These are phyloP conservation scores for Bruguiera hainesii DNA, from an alignment of 441 rosid genomes.

Conservation along the genomic window DNA sequence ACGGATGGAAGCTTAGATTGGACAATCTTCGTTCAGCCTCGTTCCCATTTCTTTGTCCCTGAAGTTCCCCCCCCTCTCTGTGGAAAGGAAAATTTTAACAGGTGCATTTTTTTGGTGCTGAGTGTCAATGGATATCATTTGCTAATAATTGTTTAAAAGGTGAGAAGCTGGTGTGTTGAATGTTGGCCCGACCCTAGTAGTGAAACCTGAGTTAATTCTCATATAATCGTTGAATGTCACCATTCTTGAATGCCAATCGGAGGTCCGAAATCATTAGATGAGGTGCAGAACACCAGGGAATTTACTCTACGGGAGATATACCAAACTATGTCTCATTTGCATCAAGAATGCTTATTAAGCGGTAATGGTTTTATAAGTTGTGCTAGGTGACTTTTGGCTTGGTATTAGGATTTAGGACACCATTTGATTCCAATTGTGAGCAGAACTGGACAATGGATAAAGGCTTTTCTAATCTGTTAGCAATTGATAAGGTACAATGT, in stretches of 20 bases:
- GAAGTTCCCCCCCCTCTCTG: too few relatives aligned
- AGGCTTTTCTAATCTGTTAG: too few relatives aligned
- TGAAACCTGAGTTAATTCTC: not conserved
- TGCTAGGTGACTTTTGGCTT: not conserved
- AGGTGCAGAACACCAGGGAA: not conserved
- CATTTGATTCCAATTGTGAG: not conserved
- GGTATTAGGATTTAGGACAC: not conserved
- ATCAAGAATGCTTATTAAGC: not conserved
- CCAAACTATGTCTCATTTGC: not conserved
- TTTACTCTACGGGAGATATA: not conserved
- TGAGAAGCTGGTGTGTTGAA: too few relatives aligned
- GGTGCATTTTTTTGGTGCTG: too few relatives aligned
- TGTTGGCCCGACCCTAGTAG: not conserved
- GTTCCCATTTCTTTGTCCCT: too few relatives aligned
- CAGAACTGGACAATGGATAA: not conserved
- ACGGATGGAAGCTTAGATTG: constrained; percentile 22
- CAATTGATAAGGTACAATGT: too few relatives aligned
- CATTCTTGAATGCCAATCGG: not conserved
- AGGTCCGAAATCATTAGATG: not conserved
- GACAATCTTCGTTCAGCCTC: not conserved
- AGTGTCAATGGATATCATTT: not conserved
- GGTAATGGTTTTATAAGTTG: not conserved
- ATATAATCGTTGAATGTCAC: not conserved
- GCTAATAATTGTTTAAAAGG: not conserved
- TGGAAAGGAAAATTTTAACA: too few relatives aligned